Conservation (phyloP, 2,329 filamentous ascomycete genomes). For the Tolypocladium capitatum region DNA sequence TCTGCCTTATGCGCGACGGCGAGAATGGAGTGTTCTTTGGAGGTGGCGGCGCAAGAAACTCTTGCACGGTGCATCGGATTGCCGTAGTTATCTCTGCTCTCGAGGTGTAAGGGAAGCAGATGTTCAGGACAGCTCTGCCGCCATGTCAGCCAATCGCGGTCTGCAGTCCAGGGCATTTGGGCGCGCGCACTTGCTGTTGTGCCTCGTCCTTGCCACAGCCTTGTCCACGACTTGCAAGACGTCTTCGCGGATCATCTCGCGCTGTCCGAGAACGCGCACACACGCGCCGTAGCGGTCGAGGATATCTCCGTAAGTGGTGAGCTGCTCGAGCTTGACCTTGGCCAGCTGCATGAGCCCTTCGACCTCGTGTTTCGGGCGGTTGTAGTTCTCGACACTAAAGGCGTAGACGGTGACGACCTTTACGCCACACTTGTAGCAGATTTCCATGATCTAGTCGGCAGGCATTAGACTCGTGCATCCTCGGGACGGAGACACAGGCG, state of each 20-base stretch:
- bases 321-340: slow-evolving; percentile 83
- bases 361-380: slow-evolving; percentile 90
- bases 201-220: slow-evolving; percentile 73
- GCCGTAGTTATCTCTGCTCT: slow-evolving; percentile 89
- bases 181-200: slow-evolving; percentile 59
- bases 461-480: slow-evolving; percentile 6
- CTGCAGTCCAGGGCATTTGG: no score
- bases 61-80: slow-evolving; percentile 73
- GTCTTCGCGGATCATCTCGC: slow-evolving; percentile 71
- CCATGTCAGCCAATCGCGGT: slow-evolving; percentile 4
- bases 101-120: slow-evolving; percentile 96
- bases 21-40: slow-evolving; percentile 64
- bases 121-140: slow-evolving; percentile 55
- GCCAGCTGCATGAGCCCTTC: slow-evolving; percentile 96
- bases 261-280: slow-evolving; percentile 73
- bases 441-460: slow-evolving; percentile 62
- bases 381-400: slow-evolving; percentile 98
- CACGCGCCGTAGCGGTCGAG: slow-evolving; percentile 85
- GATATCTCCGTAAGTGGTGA: slow-evolving; percentile 85
- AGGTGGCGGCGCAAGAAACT: slow-evolving; percentile 64
- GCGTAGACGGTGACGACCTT: slow-evolving; percentile 96
- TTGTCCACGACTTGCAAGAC: slow-evolving; percentile 80
- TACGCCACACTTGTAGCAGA: slow-evolving; percentile 95
- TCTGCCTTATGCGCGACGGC: slow-evolving; percentile 73
- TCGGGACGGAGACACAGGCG: neutral